A percentile compares a stretch with the other conserved stretches of the same genome.
These are phyloP conservation scores for Talinum fruticosum DNA, from an alignment of 148 eudicot genomes.

Conservation along the genomic window DNA sequence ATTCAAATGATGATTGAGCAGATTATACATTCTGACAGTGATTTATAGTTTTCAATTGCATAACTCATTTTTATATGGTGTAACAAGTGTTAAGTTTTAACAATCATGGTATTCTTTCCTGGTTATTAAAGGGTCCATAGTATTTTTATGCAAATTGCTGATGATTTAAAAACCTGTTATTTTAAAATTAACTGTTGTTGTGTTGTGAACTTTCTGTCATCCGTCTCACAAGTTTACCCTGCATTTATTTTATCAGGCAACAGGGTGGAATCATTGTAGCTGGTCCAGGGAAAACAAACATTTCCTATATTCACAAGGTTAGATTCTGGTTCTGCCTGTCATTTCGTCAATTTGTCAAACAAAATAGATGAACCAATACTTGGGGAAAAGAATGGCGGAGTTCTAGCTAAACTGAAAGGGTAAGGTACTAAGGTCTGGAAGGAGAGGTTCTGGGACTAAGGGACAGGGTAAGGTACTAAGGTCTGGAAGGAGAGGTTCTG, in stretches of 20 bases:
- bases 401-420: background rate
- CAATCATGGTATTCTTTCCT: background rate
- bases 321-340: background rate
- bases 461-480: too few species aligned
- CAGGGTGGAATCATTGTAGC: slow-evolving; percentile 98
- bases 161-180: background rate
- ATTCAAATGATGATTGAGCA: background rate
- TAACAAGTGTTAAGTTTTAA: background rate
- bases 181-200: background rate
- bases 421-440: too few species aligned
- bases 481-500: too few species aligned
- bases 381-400: background rate
- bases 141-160: background rate
- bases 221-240: background rate
- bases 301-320: slow-evolving; percentile 90
- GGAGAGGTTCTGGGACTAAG: too few species aligned
- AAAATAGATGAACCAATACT: background rate
- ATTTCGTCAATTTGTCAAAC: background rate
- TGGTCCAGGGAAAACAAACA: slow-evolving; percentile 87
- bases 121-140: background rate
- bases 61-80: background rate
- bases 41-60: background rate
- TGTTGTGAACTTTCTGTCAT: background rate
- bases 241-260: slow-evolving; percentile 54
- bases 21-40: background rate